These are phyloP conservation scores for Sclerotinia nivalis DNA, from an alignment of 2,329 filamentous ascomycete species.

Conservation along the genomic window DNA sequence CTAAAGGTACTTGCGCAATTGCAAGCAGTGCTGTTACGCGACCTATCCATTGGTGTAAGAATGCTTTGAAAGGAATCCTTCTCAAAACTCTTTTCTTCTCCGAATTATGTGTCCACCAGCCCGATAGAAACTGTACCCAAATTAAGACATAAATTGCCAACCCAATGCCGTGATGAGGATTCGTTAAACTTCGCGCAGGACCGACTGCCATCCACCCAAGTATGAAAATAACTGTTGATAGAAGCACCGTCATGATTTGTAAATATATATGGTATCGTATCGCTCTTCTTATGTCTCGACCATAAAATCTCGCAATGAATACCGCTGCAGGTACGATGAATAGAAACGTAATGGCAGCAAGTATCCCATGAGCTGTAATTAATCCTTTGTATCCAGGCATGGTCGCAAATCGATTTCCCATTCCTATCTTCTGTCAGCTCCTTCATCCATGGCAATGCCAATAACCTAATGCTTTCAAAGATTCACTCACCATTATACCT, in stretches of 20 bases:
- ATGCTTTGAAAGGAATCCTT: slow-evolving; percentile 40
- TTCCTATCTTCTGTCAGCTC: slow-evolving; percentile 49
- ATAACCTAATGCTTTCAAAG: slow-evolving; percentile 27
- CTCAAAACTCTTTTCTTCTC: slow-evolving; percentile 48
- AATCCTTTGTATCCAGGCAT: slow-evolving; percentile 69
- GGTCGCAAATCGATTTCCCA: slow-evolving; percentile 76
- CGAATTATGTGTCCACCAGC: slow-evolving; percentile 56
- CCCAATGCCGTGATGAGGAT: slow-evolving; percentile 84
- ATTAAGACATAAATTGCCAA: slow-evolving; percentile 75
- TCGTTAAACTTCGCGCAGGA: slow-evolving; percentile 67
- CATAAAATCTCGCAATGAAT: slow-evolving; percentile 71
- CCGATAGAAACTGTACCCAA: slow-evolving; percentile 69
- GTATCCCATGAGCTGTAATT: slow-evolving; percentile 68
- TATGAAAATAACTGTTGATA: slow-evolving; percentile 71
- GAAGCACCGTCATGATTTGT: slow-evolving; percentile 65
- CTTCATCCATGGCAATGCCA: slow-evolving; percentile 26
- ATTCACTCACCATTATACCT: slow-evolving; percentile 69
- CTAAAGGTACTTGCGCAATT: slow-evolving; percentile 83
- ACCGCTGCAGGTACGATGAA: slow-evolving; percentile 73
- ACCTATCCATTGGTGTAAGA: slow-evolving; percentile 84
- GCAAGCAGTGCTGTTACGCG: slow-evolving; percentile 76
- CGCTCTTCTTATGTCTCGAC: slow-evolving; percentile 59
- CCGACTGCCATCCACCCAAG: slow-evolving; percentile 80
- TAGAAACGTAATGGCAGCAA: slow-evolving; percentile 73
- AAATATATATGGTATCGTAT: slow-evolving; percentile 73